Conservation (phyloP, 2,329 filamentous ascomycete genomes). For the Coccinonectria pachysandricola region DNA sequence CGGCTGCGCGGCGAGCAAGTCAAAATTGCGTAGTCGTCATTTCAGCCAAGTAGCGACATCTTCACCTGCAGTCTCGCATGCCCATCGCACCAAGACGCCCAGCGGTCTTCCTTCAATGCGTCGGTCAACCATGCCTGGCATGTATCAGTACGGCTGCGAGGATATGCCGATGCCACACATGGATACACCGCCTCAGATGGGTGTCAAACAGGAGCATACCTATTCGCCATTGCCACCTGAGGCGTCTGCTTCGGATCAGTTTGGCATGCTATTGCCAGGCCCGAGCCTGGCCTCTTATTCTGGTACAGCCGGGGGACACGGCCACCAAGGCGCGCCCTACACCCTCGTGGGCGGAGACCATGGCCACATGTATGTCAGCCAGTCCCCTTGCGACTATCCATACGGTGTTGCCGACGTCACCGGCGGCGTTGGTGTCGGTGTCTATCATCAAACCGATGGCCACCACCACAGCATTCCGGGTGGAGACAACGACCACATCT, state of each 20-base stretch:
- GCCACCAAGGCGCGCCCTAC: background rate
- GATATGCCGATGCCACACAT: constrained; percentile 4
- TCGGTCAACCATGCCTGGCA: constrained; percentile 11
- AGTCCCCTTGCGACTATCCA: background rate
- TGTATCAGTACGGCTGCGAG: constrained; percentile 14
- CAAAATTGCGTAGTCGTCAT: constrained; percentile 14
- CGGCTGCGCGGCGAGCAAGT: constrained; percentile 22
- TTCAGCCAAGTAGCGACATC: constrained; percentile 13
- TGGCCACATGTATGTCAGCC: background rate
- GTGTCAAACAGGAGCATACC: background rate
- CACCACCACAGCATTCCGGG: background rate
- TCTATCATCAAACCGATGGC: too few species aligned
- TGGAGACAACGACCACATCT: background rate
- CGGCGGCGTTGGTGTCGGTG: too few species aligned
- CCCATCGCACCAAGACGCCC: constrained; percentile 10
- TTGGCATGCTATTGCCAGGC: background rate
- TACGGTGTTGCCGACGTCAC: background rate
- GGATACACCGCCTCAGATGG: background rate
- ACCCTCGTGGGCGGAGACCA: background rate
- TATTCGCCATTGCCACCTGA: background rate
- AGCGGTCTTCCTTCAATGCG: constrained; percentile 6
- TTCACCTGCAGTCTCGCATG: constrained; percentile 12
- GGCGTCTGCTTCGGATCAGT: background rate
- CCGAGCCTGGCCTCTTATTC: too few species aligned
- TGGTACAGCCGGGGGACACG: too few species aligned